Evolutionary conservation across 495 filamentous ascomycete species (phyloP).

Genomic region (Aspergillus haitiensis): DNA sequence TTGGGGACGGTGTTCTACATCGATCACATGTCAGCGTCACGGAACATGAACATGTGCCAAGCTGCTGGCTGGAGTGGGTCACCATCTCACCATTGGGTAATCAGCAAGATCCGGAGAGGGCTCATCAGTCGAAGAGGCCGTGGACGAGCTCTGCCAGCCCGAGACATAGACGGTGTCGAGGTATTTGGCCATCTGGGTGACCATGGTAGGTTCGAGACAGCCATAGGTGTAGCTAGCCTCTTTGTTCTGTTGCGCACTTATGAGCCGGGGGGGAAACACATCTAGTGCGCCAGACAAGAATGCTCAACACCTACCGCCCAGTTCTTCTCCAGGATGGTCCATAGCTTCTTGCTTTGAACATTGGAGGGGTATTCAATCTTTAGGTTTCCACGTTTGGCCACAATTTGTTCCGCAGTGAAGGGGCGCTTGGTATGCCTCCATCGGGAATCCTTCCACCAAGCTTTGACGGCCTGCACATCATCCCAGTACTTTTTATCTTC

Average conservation of each 20-base stretch:
- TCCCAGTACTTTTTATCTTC: constrained; percentile 78
- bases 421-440: constrained; percentile 92
- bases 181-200: constrained; percentile 99
- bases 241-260: constrained; percentile 56
- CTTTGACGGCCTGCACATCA: constrained; percentile 83
- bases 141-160: constrained; percentile 97
- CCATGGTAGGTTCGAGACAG: constrained; percentile 95
- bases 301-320: constrained; percentile 62
- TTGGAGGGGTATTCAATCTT: constrained; percentile 93
- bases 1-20: constrained; percentile 91
- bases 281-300: neutral
- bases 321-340: constrained; percentile 80
- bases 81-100: constrained; percentile 80
- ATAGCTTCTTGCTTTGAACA: constrained; percentile 86
- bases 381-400: constrained; percentile 86
- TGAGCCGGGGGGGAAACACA: constrained; percentile 11
- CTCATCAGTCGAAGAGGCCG: constrained; percentile 89
- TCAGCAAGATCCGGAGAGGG: constrained; percentile 97
- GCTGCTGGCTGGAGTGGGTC: neutral
- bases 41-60: neutral
- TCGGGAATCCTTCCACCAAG: constrained; percentile 90
- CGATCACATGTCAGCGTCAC: constrained; percentile 7
- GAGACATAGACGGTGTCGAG: constrained; percentile 98
- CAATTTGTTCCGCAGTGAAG: constrained; percentile 96
- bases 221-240: constrained; percentile 94